Conservation (phyloP, 371 early-diverging fungal species). For the Batkoa obscura region DNA sequence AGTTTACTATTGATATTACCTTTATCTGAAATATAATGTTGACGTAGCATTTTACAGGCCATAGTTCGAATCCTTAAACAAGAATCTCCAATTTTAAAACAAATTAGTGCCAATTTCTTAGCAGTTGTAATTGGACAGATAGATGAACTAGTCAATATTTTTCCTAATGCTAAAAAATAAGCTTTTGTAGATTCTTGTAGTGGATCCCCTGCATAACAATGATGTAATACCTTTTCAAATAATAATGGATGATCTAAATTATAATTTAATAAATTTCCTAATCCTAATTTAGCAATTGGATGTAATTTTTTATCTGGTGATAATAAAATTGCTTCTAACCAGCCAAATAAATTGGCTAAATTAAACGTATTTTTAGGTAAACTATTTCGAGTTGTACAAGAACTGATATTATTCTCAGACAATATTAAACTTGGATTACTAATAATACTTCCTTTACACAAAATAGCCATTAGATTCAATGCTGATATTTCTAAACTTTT, state of each 20-base stretch:
- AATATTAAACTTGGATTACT: no score
- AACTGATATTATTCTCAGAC: neutral
- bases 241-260: constrained; percentile 43
- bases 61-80: constrained; percentile 49
- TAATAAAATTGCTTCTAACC: constrained; percentile 49
- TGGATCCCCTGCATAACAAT: constrained; percentile 52
- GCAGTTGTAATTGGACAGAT: constrained; percentile 37
- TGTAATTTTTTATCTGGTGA: constrained; percentile 38
- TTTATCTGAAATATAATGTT: constrained; percentile 35
- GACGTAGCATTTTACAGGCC: constrained; percentile 54
- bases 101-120: constrained; percentile 48
- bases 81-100: constrained; percentile 64
- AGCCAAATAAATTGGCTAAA: constrained; percentile 19
- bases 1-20: constrained; percentile 37
- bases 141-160: constrained; percentile 31
- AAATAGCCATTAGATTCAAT: constrained; percentile 67
- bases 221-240: constrained; percentile 39
- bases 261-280: constrained; percentile 43
- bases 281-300: constrained; percentile 25
- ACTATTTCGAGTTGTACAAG: constrained; percentile 12
- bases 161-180: constrained; percentile 53
- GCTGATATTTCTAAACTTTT: constrained; percentile 56
- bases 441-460: constrained; percentile 37
- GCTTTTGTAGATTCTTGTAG: constrained; percentile 38
- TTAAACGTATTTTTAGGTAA: constrained; percentile 16